These are phyloP conservation scores for Fusarium bactridioides DNA, from an alignment of 2,329 filamentous ascomycete genomes.

Conservation along the genomic window DNA sequence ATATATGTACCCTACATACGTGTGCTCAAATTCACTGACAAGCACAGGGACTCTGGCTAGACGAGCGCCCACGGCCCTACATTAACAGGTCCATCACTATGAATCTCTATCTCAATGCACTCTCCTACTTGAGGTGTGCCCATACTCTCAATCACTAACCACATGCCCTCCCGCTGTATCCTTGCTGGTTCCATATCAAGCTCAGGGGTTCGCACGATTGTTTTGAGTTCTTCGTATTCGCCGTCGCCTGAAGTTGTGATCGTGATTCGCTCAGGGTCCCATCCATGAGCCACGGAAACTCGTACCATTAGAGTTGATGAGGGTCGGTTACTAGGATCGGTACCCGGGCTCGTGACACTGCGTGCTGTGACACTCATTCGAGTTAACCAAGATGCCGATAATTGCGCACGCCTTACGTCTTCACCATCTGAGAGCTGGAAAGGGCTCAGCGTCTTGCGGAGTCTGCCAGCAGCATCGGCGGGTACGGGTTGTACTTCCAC, in stretches of 20 bases:
- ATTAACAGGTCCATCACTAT: constrained; percentile 58
- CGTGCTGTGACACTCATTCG: constrained; percentile 54
- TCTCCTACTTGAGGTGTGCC: constrained; percentile 57
- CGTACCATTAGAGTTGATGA: constrained; percentile 67
- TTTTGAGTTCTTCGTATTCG: constrained; percentile 73
- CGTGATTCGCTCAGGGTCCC: constrained; percentile 71
- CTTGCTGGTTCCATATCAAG: constrained; percentile 76
- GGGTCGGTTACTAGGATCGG: constrained; percentile 16
- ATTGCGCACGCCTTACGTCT: constrained; percentile 50
- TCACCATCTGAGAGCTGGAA: constrained; percentile 59
- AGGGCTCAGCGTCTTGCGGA: constrained; percentile 67
- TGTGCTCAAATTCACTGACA: neutral
- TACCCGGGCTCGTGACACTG: constrained; percentile 40
- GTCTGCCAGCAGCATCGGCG: constrained; percentile 76
- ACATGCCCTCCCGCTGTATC: constrained; percentile 66
- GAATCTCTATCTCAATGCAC: constrained; percentile 61
- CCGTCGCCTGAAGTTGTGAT: constrained; percentile 75
- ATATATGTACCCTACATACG: neutral
- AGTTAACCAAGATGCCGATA: constrained; percentile 61
- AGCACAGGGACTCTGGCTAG: constrained; percentile 1
- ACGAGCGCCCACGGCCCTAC: constrained; percentile 53
- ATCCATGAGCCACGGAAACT: constrained; percentile 76
- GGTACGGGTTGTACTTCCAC: constrained; percentile 68
- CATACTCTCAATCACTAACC: constrained; percentile 84
- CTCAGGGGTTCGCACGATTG: constrained; percentile 74